Evolutionary conservation across 768 basidiomycete genomes (phyloP).

Genomic region (Leccinum variicolor): DNA sequence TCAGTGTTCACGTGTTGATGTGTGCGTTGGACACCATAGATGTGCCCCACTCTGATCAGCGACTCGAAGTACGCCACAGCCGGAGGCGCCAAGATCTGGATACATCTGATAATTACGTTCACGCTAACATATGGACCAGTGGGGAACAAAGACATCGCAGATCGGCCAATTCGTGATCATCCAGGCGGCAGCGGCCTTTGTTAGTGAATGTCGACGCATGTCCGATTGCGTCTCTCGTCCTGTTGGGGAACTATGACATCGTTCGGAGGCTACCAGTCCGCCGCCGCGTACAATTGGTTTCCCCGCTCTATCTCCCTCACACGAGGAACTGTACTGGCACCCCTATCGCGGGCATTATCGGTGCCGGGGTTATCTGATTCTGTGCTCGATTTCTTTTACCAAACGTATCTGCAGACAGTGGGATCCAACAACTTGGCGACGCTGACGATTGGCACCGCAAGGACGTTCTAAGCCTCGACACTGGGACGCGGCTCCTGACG

Average conservation of each 20-base stretch:
- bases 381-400: slow-evolving; percentile 21
- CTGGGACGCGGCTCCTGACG: neutral
- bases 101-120: neutral
- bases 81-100: slow-evolving; percentile 39
- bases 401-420: slow-evolving; percentile 13
- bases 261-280: slow-evolving; percentile 14
- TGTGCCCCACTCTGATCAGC: neutral
- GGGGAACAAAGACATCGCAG: slow-evolving; percentile 24
- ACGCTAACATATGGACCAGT: slow-evolving; percentile 3
- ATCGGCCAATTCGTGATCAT: slow-evolving; percentile 22
- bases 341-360: slow-evolving; percentile 10
- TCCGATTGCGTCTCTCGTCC: neutral
- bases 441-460: no score
- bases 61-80: slow-evolving; percentile 73
- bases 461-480: no score
- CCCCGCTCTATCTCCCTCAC: slow-evolving; percentile 11
- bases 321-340: slow-evolving; percentile 13
- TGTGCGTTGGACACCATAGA: slow-evolving; percentile 48
- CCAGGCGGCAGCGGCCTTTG: slow-evolving; percentile 5
- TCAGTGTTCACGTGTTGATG: slow-evolving; percentile 93
- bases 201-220: slow-evolving; percentile 3
- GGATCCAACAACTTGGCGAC: neutral
- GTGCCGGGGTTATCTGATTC: slow-evolving; percentile 9
- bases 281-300: slow-evolving; percentile 16
- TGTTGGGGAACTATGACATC: neutral